phyloP scores from a whole-genome alignment of 2,329 filamentous ascomycete genomes.

The Ophiocordyceps camponoti-floridani region DNA sequence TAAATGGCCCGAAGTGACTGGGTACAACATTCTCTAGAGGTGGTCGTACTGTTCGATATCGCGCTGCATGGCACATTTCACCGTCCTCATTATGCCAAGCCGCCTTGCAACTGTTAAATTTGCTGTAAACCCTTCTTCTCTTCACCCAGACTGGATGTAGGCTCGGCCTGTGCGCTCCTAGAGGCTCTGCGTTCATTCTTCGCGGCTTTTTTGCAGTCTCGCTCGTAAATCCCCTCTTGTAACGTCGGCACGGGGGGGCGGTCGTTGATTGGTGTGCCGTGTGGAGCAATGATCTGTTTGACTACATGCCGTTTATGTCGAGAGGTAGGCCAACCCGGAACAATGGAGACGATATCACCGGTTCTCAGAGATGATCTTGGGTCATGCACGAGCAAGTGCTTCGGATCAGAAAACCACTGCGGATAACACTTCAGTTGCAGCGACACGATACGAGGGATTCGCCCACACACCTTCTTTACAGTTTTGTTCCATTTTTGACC shows the following conservation, averaged over 20 bases:
- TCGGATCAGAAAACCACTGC: slow-evolving; percentile 40
- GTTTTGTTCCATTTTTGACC: slow-evolving; percentile 53
- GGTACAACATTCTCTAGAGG: too few relatives aligned
- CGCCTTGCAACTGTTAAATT: too few relatives aligned
- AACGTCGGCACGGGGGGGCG: slow-evolving; percentile 47
- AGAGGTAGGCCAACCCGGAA: slow-evolving; percentile 44
- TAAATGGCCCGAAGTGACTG: too few relatives aligned
- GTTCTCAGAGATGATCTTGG: slow-evolving; percentile 53
- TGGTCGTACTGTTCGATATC: too few relatives aligned
- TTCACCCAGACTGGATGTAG: too few relatives aligned
- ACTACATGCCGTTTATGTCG: slow-evolving; percentile 58
- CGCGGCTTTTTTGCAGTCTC: slow-evolving; percentile 32
- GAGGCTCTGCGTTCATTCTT: slow-evolving; percentile 37
- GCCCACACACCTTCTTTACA: slow-evolving; percentile 47
- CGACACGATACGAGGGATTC: too few relatives aligned
- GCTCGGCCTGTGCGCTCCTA: too few relatives aligned
- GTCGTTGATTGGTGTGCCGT: slow-evolving; percentile 41
- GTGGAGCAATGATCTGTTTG: slow-evolving; percentile 54
- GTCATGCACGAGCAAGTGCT: slow-evolving; percentile 59
- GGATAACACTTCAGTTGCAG: background rate
- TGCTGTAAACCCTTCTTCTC: too few relatives aligned
- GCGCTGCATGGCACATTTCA: too few relatives aligned
- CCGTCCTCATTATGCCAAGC: too few relatives aligned
- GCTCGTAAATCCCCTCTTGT: slow-evolving; percentile 38
- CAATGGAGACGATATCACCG: slow-evolving; percentile 60